These are phyloP conservation scores for Pseudogymnoascus sp. DNA, from an alignment of 2,329 filamentous ascomycete genomes.

Conservation along the genomic window DNA sequence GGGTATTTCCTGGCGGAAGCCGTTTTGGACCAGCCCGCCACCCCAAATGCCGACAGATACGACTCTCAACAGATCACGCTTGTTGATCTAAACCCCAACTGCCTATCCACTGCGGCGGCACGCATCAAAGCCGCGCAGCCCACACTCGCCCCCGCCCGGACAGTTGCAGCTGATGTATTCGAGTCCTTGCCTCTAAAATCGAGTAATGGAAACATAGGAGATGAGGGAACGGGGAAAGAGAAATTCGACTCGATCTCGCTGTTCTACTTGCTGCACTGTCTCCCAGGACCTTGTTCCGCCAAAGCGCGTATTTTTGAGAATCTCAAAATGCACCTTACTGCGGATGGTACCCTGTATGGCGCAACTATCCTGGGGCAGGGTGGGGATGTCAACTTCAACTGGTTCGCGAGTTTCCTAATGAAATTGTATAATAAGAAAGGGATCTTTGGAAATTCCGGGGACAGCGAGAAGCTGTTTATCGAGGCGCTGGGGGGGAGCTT, in stretches of 20 bases:
- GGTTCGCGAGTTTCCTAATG: conserved; percentile 25
- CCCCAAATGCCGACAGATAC: neutral
- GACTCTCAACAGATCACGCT: conserved; percentile 18
- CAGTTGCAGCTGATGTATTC: conserved; percentile 32
- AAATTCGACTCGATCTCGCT: conserved; percentile 38
- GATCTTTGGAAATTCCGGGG: conserved; percentile 35
- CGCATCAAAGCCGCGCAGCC: conserved; percentile 19
- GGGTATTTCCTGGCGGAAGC: conserved; percentile 24
- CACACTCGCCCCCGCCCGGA: conserved; percentile 8
- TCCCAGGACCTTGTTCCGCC: conserved; percentile 27
- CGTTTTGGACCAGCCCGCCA: conserved; percentile 9
- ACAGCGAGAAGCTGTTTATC: conserved; percentile 30
- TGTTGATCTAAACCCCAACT: conserved; percentile 23
- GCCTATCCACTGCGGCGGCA: conserved; percentile 26
- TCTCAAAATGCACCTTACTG: conserved; percentile 28
- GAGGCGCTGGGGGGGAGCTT: conserved; percentile 31
- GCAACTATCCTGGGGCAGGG: conserved; percentile 32
- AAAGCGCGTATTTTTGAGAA: conserved; percentile 29
- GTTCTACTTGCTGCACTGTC: conserved; percentile 38
- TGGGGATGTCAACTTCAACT: conserved; percentile 20
- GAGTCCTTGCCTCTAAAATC: conserved; percentile 23
- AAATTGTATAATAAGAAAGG: conserved; percentile 30
- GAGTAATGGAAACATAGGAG: conserved; percentile 8
- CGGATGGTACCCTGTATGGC: conserved; percentile 33
- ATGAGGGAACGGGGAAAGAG: conserved; percentile 6